Percentiles rank a stretch among this genome's conserved stretches.
Conservation (phyloP, 2,329 filamentous ascomycete species). For the Ceratocystis eucalypticola region DNA sequence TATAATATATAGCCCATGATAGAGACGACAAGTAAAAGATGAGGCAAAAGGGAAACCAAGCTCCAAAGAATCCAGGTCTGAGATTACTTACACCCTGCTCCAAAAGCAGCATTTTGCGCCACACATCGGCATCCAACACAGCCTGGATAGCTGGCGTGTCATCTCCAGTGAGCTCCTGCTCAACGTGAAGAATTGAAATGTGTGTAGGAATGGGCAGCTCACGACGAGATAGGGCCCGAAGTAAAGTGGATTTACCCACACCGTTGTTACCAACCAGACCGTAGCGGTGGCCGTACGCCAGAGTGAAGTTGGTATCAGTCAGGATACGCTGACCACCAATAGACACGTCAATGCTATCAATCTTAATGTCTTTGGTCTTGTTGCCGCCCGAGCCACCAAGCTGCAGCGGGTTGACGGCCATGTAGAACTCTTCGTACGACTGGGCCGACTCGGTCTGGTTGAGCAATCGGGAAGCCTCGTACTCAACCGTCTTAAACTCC, state of each 20-base stretch:
- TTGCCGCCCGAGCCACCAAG: slow-evolving; percentile 55
- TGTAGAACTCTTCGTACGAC: slow-evolving; percentile 98
- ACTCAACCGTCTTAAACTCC: slow-evolving; percentile 94
- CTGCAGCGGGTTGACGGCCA: slow-evolving; percentile 96
- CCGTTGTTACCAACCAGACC: slow-evolving; percentile 98
- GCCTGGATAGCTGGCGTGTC: slow-evolving; percentile 91
- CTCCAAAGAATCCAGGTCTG: neutral
- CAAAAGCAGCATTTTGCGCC: slow-evolving; percentile 84
- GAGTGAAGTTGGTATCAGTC: slow-evolving; percentile 75
- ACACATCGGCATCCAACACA: slow-evolving; percentile 92
- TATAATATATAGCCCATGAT: neutral
- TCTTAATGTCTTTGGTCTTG: slow-evolving; percentile 98
- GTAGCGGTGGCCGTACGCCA: slow-evolving; percentile 87
- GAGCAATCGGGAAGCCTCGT: slow-evolving; percentile 83
- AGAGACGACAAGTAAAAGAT: neutral
- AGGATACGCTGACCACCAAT: slow-evolving; percentile 83
- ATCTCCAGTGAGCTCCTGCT: slow-evolving; percentile 93
- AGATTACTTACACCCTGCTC: slow-evolving; percentile 60
- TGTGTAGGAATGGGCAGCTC: slow-evolving; percentile 91
- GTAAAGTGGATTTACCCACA: slow-evolving; percentile 93
- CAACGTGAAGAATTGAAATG: slow-evolving; percentile 96
- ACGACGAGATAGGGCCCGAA: slow-evolving; percentile 81
- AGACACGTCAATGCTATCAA: slow-evolving; percentile 89
- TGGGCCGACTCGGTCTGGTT: slow-evolving; percentile 69
- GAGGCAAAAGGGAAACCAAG: neutral